Evolutionary conservation across 495 filamentous ascomycete genomes (phyloP).

Genomic region (Penicillium antarcticum): DNA sequence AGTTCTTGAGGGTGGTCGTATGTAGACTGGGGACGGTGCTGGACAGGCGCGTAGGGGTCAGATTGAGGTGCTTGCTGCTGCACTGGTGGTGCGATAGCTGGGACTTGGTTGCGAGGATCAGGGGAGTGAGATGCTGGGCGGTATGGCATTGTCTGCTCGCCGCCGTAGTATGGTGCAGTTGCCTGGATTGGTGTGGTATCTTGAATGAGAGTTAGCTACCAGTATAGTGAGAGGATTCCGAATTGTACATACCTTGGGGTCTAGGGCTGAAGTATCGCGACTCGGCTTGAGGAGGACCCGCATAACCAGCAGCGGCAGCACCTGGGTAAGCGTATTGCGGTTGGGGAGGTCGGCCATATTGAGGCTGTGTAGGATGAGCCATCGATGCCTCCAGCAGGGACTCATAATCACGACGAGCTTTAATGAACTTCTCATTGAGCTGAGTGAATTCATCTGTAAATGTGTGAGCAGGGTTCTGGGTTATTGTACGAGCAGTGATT

Average conservation of each 20-base stretch:
- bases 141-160: slow-evolving; percentile 35
- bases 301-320: slow-evolving; percentile 47
- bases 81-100: slow-evolving; percentile 28
- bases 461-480: slow-evolving; percentile 12
- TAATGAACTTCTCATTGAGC: slow-evolving; percentile 99
- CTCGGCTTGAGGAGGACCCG: slow-evolving; percentile 52
- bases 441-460: slow-evolving; percentile 89
- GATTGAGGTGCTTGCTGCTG: slow-evolving; percentile 36
- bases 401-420: slow-evolving; percentile 94
- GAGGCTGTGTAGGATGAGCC: slow-evolving; percentile 77
- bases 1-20: slow-evolving; percentile 80
- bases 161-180: slow-evolving; percentile 32
- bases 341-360: slow-evolving; percentile 64
- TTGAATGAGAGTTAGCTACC: slow-evolving; percentile 4
- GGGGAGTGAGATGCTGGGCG: slow-evolving; percentile 41
- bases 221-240: background rate
- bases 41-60: slow-evolving; percentile 39
- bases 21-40: slow-evolving; percentile 65
- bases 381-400: slow-evolving; percentile 93
- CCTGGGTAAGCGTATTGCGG: slow-evolving; percentile 62
- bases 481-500: slow-evolving; percentile 5
- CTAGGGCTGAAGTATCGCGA: slow-evolving; percentile 69
- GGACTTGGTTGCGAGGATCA: slow-evolving; percentile 41
- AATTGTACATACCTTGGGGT: slow-evolving; percentile 43
- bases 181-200: slow-evolving; percentile 31